Evolutionary conservation across 129 eudicot genomes (phyloP).

Genomic region (Centrapalus pauciflorus): DNA sequence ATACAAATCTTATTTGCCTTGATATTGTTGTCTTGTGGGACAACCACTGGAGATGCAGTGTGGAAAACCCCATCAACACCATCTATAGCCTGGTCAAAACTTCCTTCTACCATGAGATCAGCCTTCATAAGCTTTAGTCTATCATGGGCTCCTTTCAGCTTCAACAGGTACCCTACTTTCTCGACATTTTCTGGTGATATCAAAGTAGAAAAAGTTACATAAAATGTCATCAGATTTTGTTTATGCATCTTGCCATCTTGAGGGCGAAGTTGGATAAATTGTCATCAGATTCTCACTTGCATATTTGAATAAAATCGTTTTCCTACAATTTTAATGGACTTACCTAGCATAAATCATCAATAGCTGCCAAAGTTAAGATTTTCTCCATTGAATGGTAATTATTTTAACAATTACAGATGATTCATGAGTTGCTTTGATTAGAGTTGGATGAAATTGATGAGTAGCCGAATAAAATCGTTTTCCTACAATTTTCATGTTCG

Average conservation of each 20-base stretch:
- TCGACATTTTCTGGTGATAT: conserved; percentile 47
- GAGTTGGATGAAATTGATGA: too few relatives aligned
- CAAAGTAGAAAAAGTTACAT: background rate
- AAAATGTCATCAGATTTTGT: background rate
- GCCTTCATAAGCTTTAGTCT: conserved; percentile 72
- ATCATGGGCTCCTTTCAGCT: conserved; percentile 71
- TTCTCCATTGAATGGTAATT: too few relatives aligned
- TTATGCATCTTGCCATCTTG: background rate
- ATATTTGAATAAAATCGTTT: background rate
- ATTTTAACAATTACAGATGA: too few relatives aligned
- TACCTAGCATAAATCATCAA: background rate
- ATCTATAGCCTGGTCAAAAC: conserved; percentile 70
- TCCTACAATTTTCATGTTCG: too few relatives aligned
- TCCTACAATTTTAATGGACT: background rate
- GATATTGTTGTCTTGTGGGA: conserved; percentile 54
- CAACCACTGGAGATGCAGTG: conserved; percentile 84
- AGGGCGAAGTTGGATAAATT: background rate
- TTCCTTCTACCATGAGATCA: conserved; percentile 69
- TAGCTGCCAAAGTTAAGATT: too few relatives aligned
- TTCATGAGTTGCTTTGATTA: too few relatives aligned
- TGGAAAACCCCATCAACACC: conserved; percentile 95
- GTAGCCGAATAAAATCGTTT: too few relatives aligned
- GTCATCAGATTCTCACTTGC: background rate
- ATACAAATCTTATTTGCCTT: conserved; percentile 35
- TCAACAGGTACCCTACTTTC: conserved; percentile 71